Evolutionary conservation across 176 grass and related monocot genomes (phyloP).

Genomic region (Oryza longistaminata): DNA sequence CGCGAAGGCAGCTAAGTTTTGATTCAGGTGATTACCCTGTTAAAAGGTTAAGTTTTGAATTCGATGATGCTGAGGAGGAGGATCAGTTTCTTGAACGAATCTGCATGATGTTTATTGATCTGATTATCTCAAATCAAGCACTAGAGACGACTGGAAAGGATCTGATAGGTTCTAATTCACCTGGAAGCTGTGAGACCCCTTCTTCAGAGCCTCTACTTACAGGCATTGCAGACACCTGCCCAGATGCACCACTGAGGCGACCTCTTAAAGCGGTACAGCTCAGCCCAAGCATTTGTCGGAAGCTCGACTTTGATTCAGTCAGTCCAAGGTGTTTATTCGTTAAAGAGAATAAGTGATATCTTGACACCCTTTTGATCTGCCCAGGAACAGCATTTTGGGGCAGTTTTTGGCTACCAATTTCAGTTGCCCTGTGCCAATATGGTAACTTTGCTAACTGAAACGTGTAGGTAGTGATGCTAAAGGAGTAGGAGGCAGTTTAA

Average conservation of each 20-base stretch:
- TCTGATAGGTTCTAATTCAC: constrained; percentile 16
- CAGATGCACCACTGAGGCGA: constrained; percentile 46
- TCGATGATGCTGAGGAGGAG: constrained; percentile 47
- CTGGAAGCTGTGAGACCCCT: constrained; percentile 48
- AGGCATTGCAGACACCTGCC: constrained; percentile 60
- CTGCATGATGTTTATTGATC: constrained; percentile 48
- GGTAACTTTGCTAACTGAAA: constrained; percentile 37
- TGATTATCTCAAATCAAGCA: constrained; percentile 46
- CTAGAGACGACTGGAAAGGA: constrained; percentile 21
- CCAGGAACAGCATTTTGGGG: neutral
- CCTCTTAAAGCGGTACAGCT: constrained; percentile 37
- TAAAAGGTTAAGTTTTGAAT: constrained; percentile 33
- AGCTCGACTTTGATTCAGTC: constrained; percentile 57
- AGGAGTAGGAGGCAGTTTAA: constrained; percentile 40
- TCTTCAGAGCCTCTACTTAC: constrained; percentile 41
- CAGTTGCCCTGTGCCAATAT: constrained; percentile 16
- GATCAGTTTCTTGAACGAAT: constrained; percentile 42
- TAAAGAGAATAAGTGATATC: constrained; percentile 3
- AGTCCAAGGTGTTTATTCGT: constrained; percentile 20
- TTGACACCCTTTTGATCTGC: neutral
- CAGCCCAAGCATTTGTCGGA: constrained; percentile 50
- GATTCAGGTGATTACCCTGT: constrained; percentile 37
- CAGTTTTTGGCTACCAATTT: constrained; percentile 12
- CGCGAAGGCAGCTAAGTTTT: constrained; percentile 56
- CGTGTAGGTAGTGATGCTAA: constrained; percentile 30